Conservation (phyloP, 192 early-diverging fungal genomes). For the Coemansia sp. region DNA sequence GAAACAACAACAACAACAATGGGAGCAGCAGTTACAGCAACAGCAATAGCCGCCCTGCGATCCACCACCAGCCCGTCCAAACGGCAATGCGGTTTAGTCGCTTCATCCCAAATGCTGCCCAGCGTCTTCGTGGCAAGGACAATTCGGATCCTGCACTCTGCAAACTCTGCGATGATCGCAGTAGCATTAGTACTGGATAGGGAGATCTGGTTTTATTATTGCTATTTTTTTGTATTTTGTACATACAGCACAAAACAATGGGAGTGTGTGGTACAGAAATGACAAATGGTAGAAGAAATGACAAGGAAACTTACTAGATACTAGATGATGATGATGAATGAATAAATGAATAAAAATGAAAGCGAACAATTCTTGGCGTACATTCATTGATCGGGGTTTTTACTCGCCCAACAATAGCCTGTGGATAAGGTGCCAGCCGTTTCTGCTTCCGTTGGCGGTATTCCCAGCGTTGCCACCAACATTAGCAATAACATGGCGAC, state of each 20-base stretch:
- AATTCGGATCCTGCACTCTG: not conserved
- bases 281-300: too few relatives aligned
- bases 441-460: not conserved
- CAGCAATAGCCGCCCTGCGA: not conserved
- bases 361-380: not conserved
- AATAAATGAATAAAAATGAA: not conserved
- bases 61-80: conserved; percentile 16
- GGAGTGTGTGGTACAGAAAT: too few relatives aligned
- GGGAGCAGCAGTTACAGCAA: not conserved
- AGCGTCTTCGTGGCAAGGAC: conserved; percentile 6
- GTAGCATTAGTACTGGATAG: too few relatives aligned
- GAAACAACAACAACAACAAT: not conserved
- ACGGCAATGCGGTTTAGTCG: conserved; percentile 23
- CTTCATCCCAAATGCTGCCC: conserved; percentile 22
- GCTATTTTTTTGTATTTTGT: not conserved
- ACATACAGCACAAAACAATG: not conserved
- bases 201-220: not conserved
- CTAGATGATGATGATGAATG: too few relatives aligned
- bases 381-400: not conserved
- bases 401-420: conserved; percentile 21
- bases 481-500: not conserved
- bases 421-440: conserved; percentile 19
- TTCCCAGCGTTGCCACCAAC: not conserved
- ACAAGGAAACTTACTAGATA: too few relatives aligned
- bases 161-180: not conserved